A percentile compares a stretch with the other conserved stretches of the same genome.
Evolutionary conservation across 2,329 filamentous ascomycete species (phyloP).

Genomic region (Trichoderma sp.): DNA sequence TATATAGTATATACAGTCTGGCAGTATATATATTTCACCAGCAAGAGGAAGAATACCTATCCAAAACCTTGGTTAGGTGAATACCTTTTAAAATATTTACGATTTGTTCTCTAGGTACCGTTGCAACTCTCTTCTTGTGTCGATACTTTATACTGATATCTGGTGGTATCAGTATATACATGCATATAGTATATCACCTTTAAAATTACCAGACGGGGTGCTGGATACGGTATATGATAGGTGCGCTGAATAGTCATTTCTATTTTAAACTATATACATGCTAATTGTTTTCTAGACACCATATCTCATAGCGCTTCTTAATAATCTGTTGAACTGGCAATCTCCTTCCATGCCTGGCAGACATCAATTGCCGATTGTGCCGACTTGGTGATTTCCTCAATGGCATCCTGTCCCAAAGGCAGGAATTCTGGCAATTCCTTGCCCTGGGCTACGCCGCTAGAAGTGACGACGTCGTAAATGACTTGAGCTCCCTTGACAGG

Average conservation of each 20-base stretch:
- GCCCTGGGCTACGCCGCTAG: slow-evolving; percentile 4
- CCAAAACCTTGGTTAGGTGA: too few species aligned
- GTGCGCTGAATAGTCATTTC: not conserved
- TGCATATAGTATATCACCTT: not conserved
- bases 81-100: too few species aligned
- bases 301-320: not conserved
- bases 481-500: slow-evolving; percentile 17
- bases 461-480: slow-evolving; percentile 23
- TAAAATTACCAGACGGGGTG: not conserved
- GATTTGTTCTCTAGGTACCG: too few species aligned
- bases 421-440: slow-evolving; percentile 15
- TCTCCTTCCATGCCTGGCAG: not conserved
- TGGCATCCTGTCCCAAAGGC: slow-evolving; percentile 17
- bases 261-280: not conserved
- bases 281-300: not conserved
- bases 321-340: not conserved
- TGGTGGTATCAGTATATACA: too few species aligned
- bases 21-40: too few species aligned
- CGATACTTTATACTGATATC: not conserved
- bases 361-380: slow-evolving; percentile 13
- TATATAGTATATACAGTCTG: too few species aligned
- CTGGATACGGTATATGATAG: not conserved
- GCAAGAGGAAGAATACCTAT: too few species aligned
- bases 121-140: too few species aligned
- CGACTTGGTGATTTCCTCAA: not conserved